phyloP scores from a whole-genome alignment of 352 stramenopile genomes.

The Phytophthora niederhauseri region DNA sequence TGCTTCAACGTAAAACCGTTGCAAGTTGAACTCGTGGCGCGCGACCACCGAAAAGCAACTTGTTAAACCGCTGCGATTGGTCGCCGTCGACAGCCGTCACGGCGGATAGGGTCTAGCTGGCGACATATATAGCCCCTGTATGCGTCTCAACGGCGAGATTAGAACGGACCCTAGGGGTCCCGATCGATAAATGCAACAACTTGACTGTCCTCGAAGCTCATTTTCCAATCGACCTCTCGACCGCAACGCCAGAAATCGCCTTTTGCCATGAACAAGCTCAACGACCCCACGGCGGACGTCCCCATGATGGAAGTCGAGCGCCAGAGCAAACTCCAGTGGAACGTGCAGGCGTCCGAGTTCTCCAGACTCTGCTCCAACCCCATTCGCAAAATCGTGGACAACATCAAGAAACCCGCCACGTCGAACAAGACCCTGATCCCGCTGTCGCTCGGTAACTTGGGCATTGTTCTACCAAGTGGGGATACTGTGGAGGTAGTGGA shows the following conservation, averaged over 20 bases:
- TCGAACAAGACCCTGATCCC: conserved; percentile 93
- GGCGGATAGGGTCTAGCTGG: conserved; percentile 12
- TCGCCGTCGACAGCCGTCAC: conserved; percentile 10
- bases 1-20: conserved; percentile 8
- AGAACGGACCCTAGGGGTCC: not conserved
- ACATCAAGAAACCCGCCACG: conserved; percentile 91
- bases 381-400: conserved; percentile 96
- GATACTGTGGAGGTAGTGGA: not conserved
- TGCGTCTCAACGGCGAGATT: conserved; percentile 31
- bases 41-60: conserved; percentile 27
- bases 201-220: conserved; percentile 15
- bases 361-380: conserved; percentile 87
- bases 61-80: conserved; percentile 16
- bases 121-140: not conserved
- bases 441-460: conserved; percentile 79
- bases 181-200: not conserved
- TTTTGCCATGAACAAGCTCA: conserved; percentile 49
- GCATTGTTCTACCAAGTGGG: not conserved
- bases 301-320: conserved; percentile 30
- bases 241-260: conserved; percentile 2
- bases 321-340: conserved; percentile 62
- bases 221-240: conserved; percentile 23
- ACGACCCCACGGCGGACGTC: conserved; percentile 29
- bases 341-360: conserved; percentile 71
- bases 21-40: conserved; percentile 14